Conservation (phyloP, 768 basidiomycete species). For the Pleurotus salmoneostramineus region DNA sequence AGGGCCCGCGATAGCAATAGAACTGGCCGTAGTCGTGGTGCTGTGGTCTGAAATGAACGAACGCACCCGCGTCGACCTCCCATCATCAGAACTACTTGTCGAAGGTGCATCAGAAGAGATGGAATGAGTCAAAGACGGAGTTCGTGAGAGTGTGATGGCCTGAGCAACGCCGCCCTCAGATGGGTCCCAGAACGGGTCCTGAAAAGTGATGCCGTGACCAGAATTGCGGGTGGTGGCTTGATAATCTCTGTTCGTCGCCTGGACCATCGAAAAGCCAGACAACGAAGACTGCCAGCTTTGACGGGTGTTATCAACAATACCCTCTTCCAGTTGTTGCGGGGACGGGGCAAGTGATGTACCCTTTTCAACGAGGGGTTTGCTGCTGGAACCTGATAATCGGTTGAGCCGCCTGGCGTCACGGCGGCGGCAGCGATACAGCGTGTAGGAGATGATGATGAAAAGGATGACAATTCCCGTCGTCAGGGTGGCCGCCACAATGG, state of each 20-base stretch:
- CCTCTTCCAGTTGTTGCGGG: not conserved
- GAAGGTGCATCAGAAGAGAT: not conserved
- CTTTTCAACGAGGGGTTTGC: not conserved
- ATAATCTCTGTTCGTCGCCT: not conserved
- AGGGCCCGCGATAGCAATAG: slow-evolving; percentile 2
- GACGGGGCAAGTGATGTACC: not conserved
- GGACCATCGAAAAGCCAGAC: not conserved
- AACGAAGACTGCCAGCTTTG: slow-evolving; percentile 1
- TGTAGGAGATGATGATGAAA: not conserved
- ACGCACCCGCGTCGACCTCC: not conserved
- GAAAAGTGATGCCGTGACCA: not conserved
- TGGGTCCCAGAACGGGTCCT: slow-evolving; percentile 7
- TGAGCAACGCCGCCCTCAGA: not conserved
- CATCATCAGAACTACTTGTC: not conserved
- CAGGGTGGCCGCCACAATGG: not conserved
- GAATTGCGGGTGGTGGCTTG: not conserved
- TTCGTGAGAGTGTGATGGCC: not conserved
- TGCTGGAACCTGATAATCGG: not conserved
- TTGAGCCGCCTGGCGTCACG: not conserved
- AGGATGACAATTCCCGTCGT: not conserved
- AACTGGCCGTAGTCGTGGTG: slow-evolving; percentile 5
- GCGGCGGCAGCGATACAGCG: not conserved
- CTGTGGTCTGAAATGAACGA: slow-evolving; percentile 4
- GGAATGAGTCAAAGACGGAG: not conserved
- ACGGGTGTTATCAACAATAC: not conserved